Evolutionary conservation across 208 protist genomes (phyloP), one percentile per base, ranked within the genome.

Genomic region (Naegleria gruberi): DNA sequence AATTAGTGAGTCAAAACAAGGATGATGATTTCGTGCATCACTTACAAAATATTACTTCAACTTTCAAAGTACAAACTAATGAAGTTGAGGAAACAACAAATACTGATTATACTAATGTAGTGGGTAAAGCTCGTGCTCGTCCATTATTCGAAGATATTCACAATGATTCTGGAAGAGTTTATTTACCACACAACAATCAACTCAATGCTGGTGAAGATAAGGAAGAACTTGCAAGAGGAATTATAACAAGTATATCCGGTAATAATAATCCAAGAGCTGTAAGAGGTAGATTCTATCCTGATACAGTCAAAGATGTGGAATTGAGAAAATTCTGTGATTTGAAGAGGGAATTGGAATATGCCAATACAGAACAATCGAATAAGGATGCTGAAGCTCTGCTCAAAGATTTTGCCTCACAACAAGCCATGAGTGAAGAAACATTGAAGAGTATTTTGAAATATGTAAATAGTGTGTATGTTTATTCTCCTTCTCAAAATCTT

Each of bases 401-500:
- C 12, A 19, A 77, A 77, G 26, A 77, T 2, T 77, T 77, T 77
- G 17, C 30, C 5, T 6, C 1, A 77, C 30, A 77, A 37, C 65
- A 77, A 37, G 7, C 17, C 17, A 77, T 77, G 65, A 30, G 34
- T 1, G 30, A 37, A 0, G 65, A 77, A 37, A 37, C 65, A 4
- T n/a, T 77, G 6, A 30, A 77, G 34, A 77, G 8, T 37, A 77
- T 77, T 77, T 37, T 37, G 30, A 77, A 77, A 77, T 77, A 77
- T 77, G 65, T 77, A n/a, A 77, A 77, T 77, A 77, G 65, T 77
- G 65, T 77, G 19, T 77, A 77, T 77, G 65, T 77, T 37, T 77
- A 37, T 77, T 2, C 30, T 77, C 65, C 65, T n/a, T n/a, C 26
- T 5, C 6, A 12, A 77, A 19, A 5, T 15, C 5, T 19, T 55